Evolutionary conservation across 208 protist species (phyloP).

Genomic region (Leishmania mexicana): DNA sequence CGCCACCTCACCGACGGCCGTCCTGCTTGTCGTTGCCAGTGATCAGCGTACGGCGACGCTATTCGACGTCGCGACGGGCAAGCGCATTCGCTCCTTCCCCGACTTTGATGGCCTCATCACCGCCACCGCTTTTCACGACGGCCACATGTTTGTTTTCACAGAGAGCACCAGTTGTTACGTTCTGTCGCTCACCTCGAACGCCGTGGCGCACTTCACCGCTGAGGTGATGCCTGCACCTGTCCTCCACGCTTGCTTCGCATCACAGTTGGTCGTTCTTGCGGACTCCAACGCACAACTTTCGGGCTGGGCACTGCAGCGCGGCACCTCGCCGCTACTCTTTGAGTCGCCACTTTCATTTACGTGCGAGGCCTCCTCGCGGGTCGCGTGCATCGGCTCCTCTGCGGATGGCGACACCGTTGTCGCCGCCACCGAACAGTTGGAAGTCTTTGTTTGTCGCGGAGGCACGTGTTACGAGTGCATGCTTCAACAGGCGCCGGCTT

Average conservation of each 20-base stretch:
- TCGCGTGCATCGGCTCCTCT: constrained; percentile 19
- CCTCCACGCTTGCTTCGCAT: constrained; percentile 10
- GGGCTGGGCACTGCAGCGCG: background rate
- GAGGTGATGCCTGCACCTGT: constrained; percentile 16
- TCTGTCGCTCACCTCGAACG: constrained; percentile 19
- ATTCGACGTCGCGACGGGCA: constrained; percentile 33
- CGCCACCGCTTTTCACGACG: constrained; percentile 5
- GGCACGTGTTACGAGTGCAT: constrained; percentile 8
- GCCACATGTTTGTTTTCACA: constrained; percentile 37
- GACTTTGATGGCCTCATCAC: constrained; percentile 39
- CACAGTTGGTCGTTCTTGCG: constrained; percentile 14
- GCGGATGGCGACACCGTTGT: background rate
- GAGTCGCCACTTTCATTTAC: constrained; percentile 3
- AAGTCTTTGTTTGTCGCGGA: constrained; percentile 18
- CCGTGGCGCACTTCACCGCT: constrained; percentile 23
- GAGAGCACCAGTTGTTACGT: constrained; percentile 23
- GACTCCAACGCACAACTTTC: constrained; percentile 25
- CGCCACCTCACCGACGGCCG: background rate
- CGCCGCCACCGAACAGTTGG: constrained; percentile 14
- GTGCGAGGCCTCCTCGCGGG: constrained; percentile 23
- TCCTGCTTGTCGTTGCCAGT: constrained; percentile 27
- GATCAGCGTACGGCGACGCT: constrained; percentile 30
- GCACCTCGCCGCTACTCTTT: background rate
- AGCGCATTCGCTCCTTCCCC: constrained; percentile 42
- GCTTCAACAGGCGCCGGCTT: constrained; percentile 11